A percentile compares a stretch with the other conserved stretches of the same genome.
Evolutionary conservation across 305 asterid genomes (phyloP).

Genomic region (Plantago lanceolata): DNA sequence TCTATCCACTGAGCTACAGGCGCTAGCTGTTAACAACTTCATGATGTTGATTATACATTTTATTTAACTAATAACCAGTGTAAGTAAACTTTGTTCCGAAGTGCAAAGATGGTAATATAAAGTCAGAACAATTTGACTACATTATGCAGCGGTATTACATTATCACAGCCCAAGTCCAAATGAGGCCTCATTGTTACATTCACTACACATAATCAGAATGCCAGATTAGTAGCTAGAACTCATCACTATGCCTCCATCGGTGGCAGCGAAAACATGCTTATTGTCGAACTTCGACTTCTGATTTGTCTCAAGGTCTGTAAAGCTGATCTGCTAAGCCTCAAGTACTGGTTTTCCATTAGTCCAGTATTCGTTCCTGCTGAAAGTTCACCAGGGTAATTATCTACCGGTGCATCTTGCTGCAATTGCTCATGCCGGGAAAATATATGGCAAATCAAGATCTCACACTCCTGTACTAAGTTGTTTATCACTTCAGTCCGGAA

Average conservation of each 20-base stretch:
- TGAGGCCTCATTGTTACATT: background rate
- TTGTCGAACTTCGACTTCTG: conserved; percentile 67
- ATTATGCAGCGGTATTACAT: no score
- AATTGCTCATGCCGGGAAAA: conserved; percentile 44
- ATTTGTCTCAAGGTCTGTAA: conserved; percentile 54
- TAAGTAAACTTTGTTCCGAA: no score
- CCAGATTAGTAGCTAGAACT: conserved; percentile 26
- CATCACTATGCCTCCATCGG: conserved; percentile 35
- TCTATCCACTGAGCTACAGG: conserved; percentile 81
- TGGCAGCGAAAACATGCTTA: conserved; percentile 62
- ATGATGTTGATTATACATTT: no score
- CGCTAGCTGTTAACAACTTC: conserved; percentile 21
- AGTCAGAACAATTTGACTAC: no score
- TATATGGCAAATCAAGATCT: conserved; percentile 46
- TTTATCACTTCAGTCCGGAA: conserved; percentile 54
- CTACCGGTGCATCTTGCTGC: conserved; percentile 12
- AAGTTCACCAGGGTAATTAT: conserved; percentile 38
- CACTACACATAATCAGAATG: background rate
- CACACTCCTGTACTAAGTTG: conserved; percentile 67
- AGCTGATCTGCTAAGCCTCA: conserved; percentile 60
- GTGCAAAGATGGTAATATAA: no score
- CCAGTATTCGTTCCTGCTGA: conserved; percentile 36
- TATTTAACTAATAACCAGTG: no score
- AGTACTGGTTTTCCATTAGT: conserved; percentile 57
- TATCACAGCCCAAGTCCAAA: no score